Percentiles rank a stretch among this genome's conserved stretches.
Evolutionary conservation across 495 filamentous ascomycete species (phyloP).

Genomic region (Podospora fimiseda): DNA sequence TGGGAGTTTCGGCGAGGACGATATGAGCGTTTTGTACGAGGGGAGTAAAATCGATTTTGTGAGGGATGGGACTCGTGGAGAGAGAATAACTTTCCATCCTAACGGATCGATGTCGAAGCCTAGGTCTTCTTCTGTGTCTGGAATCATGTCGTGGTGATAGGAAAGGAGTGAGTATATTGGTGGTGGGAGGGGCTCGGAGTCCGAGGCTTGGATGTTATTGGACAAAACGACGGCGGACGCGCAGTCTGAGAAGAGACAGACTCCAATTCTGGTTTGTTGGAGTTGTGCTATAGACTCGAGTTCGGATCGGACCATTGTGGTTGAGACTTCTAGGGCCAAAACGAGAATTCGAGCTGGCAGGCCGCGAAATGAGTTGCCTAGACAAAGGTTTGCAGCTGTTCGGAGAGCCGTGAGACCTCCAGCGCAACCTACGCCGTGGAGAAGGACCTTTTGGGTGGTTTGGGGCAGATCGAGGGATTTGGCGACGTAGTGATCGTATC

Average conservation of each 20-base stretch:
- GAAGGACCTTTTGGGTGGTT: constrained; percentile 50
- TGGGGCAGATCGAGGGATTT: constrained; percentile 45
- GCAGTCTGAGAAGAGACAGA: constrained; percentile 58
- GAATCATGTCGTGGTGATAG: constrained; percentile 51
- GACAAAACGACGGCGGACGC: constrained; percentile 53
- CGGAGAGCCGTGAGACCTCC: constrained; percentile 58
- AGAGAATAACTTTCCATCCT: constrained; percentile 57
- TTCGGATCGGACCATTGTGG: constrained; percentile 51
- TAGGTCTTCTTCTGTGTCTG: constrained; percentile 50
- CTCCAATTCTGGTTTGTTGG: constrained; percentile 51
- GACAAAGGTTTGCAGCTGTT: constrained; percentile 54
- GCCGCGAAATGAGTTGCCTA: constrained; percentile 46
- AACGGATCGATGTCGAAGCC: constrained; percentile 55
- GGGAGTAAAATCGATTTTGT: constrained; percentile 42
- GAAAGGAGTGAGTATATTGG: constrained; percentile 52
- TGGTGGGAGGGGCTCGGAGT: constrained; percentile 44
- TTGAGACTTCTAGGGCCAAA: constrained; percentile 56
- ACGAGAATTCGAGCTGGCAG: constrained; percentile 52
- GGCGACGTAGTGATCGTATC: constrained; percentile 58
- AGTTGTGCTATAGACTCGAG: constrained; percentile 47
- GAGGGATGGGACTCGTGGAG: constrained; percentile 49
- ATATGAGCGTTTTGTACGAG: constrained; percentile 43
- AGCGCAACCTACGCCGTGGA: constrained; percentile 59
- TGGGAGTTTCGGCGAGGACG: constrained; percentile 34
- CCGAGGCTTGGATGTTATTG: constrained; percentile 49